These are phyloP conservation scores for Cystobasidium slooffiae DNA, from an alignment of 1,284 basidiomycete genomes.

Conservation along the genomic window DNA sequence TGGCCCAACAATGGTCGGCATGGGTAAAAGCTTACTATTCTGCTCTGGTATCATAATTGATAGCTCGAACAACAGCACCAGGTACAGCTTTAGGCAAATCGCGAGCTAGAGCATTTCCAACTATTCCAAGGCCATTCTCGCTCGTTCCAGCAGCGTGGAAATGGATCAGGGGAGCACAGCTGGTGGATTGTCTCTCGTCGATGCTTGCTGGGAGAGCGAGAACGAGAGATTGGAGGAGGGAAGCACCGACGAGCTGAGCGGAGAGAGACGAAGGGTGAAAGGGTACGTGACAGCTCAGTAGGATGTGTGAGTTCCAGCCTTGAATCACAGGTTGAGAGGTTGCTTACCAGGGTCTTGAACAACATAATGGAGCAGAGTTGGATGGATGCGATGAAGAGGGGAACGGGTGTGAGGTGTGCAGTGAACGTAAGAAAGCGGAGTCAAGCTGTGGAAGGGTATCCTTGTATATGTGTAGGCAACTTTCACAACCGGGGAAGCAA, in stretches of 20 bases:
- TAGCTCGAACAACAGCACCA: constrained; percentile 31
- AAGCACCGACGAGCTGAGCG: neutral
- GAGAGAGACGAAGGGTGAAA: too few species aligned
- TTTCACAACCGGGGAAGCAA: too few species aligned
- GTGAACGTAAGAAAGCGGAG: neutral
- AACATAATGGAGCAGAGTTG: neutral
- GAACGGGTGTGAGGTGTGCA: neutral
- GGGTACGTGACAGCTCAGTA: too few species aligned
- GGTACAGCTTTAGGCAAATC: constrained; percentile 9
- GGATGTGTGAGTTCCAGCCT: too few species aligned
- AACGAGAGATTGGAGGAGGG: neutral
- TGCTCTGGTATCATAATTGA: constrained; percentile 35
- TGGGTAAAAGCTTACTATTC: constrained; percentile 25
- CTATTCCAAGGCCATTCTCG: constrained; percentile 35
- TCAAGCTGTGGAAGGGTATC: too few species aligned
- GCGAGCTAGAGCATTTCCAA: constrained; percentile 30
- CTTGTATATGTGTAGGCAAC: too few species aligned
- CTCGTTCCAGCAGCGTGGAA: constrained; percentile 40
- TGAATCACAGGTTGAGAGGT: neutral
- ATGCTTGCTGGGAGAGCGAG: neutral
- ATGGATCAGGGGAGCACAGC: constrained; percentile 22
- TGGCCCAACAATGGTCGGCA: neutral
- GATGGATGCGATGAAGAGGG: neutral
- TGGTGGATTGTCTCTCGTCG: constrained; percentile 25
- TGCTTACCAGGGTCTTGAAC: neutral